A percentile compares a stretch with the other conserved stretches of the same genome.
phyloP scores from a whole-genome alignment of 257 asterid species.

The Solanum arcanum region DNA sequence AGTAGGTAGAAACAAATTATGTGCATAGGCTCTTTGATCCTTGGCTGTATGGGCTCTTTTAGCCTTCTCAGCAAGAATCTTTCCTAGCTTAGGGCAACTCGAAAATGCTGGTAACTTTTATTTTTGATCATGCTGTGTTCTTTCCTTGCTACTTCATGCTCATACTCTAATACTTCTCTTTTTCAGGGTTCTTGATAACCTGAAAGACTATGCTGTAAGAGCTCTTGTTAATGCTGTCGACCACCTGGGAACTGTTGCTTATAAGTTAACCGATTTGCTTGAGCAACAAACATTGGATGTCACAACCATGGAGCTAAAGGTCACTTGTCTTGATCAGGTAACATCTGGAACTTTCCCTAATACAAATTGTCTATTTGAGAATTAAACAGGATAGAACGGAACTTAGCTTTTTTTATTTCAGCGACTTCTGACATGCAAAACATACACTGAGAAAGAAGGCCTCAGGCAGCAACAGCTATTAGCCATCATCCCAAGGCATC shows the following conservation, averaged over 20 bases:
- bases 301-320: conserved; percentile 56
- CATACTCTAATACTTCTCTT: not conserved
- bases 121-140: not conserved
- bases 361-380: not conserved
- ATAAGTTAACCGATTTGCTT: conserved; percentile 69
- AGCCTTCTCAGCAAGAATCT: not conserved
- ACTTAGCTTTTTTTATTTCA: not conserved
- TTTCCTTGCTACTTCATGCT: not conserved
- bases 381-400: conserved; percentile 12
- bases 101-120: not conserved
- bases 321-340: conserved; percentile 73
- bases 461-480: conserved; percentile 86
- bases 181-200: conserved; percentile 75
- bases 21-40: not conserved
- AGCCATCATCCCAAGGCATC: conserved; percentile 91
- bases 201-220: conserved; percentile 81
- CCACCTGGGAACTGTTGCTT: conserved; percentile 92
- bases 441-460: conserved; percentile 72
- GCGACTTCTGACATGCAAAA: conserved; percentile 86
- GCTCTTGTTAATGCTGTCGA: conserved; percentile 95
- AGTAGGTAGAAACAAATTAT: not conserved
- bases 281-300: conserved; percentile 70
- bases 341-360: not conserved
- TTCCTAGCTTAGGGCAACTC: not conserved
- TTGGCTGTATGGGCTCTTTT: not conserved